Conservation (phyloP, 805 yeast species). For the Metschnikowia dekortorum region DNA sequence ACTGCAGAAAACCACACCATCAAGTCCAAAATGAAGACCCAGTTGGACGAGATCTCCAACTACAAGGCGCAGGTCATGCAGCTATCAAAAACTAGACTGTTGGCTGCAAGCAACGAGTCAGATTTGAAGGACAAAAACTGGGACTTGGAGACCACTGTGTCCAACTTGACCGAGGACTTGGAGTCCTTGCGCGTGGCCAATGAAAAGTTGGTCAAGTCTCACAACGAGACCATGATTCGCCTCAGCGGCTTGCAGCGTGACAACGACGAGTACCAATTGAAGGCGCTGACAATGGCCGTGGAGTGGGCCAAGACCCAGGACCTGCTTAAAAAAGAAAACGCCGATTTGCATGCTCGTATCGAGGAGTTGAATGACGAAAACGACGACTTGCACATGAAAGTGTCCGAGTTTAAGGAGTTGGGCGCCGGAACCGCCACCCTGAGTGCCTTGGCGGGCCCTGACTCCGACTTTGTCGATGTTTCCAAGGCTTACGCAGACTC, state of each 20-base stretch:
- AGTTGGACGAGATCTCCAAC: conserved; percentile 40
- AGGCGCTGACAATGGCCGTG: conserved; percentile 37
- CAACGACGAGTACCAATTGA: conserved; percentile 43
- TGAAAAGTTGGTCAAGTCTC: conserved; percentile 29
- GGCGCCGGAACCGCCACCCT: neutral
- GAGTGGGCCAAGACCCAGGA: conserved; percentile 35
- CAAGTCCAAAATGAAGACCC: conserved; percentile 37
- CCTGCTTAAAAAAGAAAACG: conserved; percentile 38
- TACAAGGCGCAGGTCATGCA: conserved; percentile 32
- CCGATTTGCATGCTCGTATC: conserved; percentile 47
- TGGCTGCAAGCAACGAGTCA: conserved; percentile 41
- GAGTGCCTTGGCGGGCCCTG: neutral
- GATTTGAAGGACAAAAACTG: conserved; percentile 56
- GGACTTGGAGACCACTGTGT: conserved; percentile 56
- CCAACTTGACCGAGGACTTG: conserved; percentile 41
- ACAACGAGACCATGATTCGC: conserved; percentile 31
- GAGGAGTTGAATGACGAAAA: conserved; percentile 67
- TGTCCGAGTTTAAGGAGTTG: conserved; percentile 15
- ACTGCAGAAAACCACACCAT: conserved; percentile 57
- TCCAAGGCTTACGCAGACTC: neutral
- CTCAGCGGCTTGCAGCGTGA: conserved; percentile 36
- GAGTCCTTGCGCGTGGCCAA: conserved; percentile 37
- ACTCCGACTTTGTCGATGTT: neutral
- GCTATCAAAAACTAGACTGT: conserved; percentile 30
- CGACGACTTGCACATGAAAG: conserved; percentile 47